Base-by-base conservation (phyloP, 2,329 filamentous ascomycete species). In the Fusarium praegraminearum region DNA sequence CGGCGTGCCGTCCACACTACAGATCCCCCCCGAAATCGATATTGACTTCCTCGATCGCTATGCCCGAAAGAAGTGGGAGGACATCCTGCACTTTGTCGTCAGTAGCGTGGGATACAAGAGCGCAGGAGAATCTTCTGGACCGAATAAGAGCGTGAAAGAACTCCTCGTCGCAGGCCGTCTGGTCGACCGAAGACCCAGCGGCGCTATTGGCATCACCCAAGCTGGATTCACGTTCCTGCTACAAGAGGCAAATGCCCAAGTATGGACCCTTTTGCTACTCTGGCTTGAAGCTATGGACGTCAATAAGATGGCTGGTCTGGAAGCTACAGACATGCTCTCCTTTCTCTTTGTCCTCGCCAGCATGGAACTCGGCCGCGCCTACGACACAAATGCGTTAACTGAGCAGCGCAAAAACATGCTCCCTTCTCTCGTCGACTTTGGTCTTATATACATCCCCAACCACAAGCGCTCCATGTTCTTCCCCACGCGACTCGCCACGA, bases 341-440 rank as follows among this genome's bases (percentile, higher is more conserved):
- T 99, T 99, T 78, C 89, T 99, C 72, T 98, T 99, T 80, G 92
- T 98, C 77, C 90, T 99, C 30, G 95, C 95, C 46, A 97, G 92
- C 54, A 89, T 98, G 62, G 94, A 98, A 77, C 90, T 98, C 12
- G 96, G 96, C 15, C 90, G 93, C 67, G 92, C 93, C 41, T 99
- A 99, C 83, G 93, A 93, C 77, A 97, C 93, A 22, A 88, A 90
- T 43, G 93, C 93, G 30, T 86, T 99, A 50, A 93, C 93, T 0
- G 87, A 91, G 45, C 91, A 92, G 30, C 93, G 98, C 73, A 87
- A 88, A 50, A 91, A 93, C 73, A 97, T 98, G 88, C 87, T 99
- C n/a, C 90, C 93, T 16, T 92, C 94, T 67, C 90, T 99, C 30
- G 88, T 92, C 57, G 94, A 97, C 78, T 97, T 98, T 77, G 96